These are phyloP conservation scores for Dentipellis sp. DNA, from an alignment of 768 basidiomycete genomes.

Conservation along the genomic window DNA sequence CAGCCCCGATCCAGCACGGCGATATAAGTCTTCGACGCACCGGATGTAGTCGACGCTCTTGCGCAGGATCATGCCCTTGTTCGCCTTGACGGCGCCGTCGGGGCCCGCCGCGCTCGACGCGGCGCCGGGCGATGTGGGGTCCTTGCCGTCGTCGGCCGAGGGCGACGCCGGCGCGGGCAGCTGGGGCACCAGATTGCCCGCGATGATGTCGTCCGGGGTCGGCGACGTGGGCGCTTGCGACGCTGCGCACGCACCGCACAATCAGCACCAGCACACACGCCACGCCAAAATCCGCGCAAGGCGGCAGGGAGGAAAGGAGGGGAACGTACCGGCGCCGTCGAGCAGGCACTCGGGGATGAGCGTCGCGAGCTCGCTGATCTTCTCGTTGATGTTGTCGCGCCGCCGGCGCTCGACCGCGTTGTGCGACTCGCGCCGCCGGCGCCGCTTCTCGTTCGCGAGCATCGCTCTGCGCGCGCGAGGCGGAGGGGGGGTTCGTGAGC, in stretches of 20 bases:
- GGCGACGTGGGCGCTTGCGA: constrained; percentile 13
- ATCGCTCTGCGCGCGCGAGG: constrained; percentile 30
- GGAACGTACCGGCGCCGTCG: constrained; percentile 38
- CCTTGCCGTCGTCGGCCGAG: constrained; percentile 17
- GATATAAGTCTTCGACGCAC: constrained; percentile 9
- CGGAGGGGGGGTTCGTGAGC: too few relatives aligned
- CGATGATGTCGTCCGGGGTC: constrained; percentile 13
- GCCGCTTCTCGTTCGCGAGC: constrained; percentile 73
- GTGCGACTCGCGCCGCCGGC: constrained; percentile 76
- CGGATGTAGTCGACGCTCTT: constrained; percentile 50
- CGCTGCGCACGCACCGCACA: not conserved
- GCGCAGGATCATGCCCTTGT: constrained; percentile 89
- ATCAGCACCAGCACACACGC: constrained; percentile 4
- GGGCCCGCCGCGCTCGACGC: constrained; percentile 14
- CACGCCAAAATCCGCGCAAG: not conserved
- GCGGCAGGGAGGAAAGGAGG: constrained; percentile 1
- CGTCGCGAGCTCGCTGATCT: constrained; percentile 83
- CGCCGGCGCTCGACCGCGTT: constrained; percentile 87
- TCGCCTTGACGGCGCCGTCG: constrained; percentile 65
- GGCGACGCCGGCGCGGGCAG: constrained; percentile 4
- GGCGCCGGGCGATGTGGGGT: constrained; percentile 15
- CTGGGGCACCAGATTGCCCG: constrained; percentile 9
- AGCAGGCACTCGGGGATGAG: constrained; percentile 83
- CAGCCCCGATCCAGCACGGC: not conserved
- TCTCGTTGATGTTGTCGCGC: constrained; percentile 93